phyloP scores from a whole-genome alignment of 2,329 filamentous ascomycete genomes.

The Pezizomycotina sp. region DNA sequence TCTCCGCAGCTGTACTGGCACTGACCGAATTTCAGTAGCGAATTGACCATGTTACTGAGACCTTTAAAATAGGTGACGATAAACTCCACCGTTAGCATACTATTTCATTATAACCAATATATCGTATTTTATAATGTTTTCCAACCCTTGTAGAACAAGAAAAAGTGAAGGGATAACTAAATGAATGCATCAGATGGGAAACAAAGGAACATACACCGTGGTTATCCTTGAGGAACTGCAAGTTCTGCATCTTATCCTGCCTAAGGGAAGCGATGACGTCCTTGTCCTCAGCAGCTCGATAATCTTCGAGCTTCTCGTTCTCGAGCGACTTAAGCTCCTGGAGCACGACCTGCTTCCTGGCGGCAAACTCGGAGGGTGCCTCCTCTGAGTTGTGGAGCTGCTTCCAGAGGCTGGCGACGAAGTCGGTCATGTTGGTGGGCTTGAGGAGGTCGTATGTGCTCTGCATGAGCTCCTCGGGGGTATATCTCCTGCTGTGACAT shows the following conservation, averaged over 20 bases:
- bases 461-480: conserved; percentile 55
- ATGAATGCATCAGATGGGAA: no score
- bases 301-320: no score
- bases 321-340: conserved; percentile 66
- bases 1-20: conserved; percentile 97
- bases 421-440: conserved; percentile 98
- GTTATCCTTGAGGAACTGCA: conserved; percentile 93
- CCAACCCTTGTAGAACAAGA: no score
- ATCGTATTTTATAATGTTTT: no score
- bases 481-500: no score
- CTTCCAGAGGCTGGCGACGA: conserved; percentile 79
- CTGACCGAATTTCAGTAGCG: conserved; percentile 85
- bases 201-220: conserved; percentile 55
- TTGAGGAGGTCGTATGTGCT: conserved; percentile 89
- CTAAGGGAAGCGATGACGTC: conserved; percentile 80
- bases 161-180: no score
- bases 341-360: conserved; percentile 79
- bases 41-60: conserved; percentile 90
- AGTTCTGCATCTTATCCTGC: conserved; percentile 95
- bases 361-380: conserved; percentile 66
- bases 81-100: no score
- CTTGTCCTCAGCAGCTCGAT: conserved; percentile 70
- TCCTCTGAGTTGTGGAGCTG: conserved; percentile 68
- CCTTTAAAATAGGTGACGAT: conserved; percentile 31
- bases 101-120: no score